Base-by-base conservation (phyloP, 208 protist genomes). In the Wallacemonas rigidus region DNA sequence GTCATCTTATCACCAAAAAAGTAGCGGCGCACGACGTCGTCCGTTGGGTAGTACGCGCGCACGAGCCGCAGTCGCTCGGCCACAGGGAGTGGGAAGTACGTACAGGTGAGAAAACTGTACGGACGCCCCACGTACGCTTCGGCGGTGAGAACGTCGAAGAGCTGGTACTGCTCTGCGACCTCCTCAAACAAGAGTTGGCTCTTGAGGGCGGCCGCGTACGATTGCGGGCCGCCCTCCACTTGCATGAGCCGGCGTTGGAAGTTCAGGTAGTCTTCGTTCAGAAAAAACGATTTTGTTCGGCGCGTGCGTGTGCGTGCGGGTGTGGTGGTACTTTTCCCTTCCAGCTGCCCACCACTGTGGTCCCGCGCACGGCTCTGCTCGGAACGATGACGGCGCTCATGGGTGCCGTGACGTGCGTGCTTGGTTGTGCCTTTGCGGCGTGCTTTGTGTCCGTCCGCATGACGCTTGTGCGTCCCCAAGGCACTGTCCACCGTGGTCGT, bases 21-120 rank as follows among this genome's bases (percentile, higher is more conserved):
- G 62, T 77, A 82, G 15, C 78, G 87, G 40, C 91, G 84, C 14
- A 95, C 70, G 12, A 71, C 71, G 3, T 79, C 76, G 54, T 94
- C 85, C 2, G 90, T 81, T n/a, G 78, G 74, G 77, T 97, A 97
- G 79, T 90, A 95, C 41, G 90, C 70, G 47, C 82, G 80, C 72
- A 97, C 82, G 44, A 97, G 70, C 47, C 80, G 76, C 5, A 74
- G 75, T 51, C 92, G 89, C 43, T 92, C 82, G 26, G 67, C 67
- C 4, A 94, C 58, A 15, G 82, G 67, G 43, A 97, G 85, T 15
- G 84, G 87, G 45, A 93, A 56, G 61, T 87, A 89, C 54, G 90
- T 80, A 63, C 80, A 86, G n/a, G 85, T 87, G 8, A 97, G 82
- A 61, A 97, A 97, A 3, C 79, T 84, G 77, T 95, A 95, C 5